Conservation (phyloP, 2,329 filamentous ascomycete species). For the Colletotrichum noveboracense region DNA sequence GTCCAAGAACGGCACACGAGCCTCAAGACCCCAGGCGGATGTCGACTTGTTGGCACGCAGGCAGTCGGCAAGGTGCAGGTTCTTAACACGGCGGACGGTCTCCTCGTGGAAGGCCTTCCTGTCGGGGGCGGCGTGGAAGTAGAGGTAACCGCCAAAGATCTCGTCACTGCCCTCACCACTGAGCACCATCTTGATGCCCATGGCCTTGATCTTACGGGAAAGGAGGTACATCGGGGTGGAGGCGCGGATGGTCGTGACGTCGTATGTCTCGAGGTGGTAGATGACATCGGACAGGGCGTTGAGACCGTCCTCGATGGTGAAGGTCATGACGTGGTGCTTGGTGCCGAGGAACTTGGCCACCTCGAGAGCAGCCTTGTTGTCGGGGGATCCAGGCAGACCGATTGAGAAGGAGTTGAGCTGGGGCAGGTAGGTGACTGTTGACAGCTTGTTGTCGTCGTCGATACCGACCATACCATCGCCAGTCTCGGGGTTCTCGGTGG, state of each 20-base stretch:
- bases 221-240: constrained; percentile 99
- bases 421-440: constrained; percentile 87
- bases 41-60: constrained; percentile 99
- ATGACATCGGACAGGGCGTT: constrained; percentile 98
- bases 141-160: constrained; percentile 97
- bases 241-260: constrained; percentile 97
- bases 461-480: constrained; percentile 87
- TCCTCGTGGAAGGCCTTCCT: constrained; percentile 95
- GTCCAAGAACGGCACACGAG: constrained; percentile 96
- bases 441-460: constrained; percentile 88
- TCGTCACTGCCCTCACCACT: constrained; percentile 97
- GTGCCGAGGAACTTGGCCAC: constrained; percentile 97
- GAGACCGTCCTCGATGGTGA: constrained; percentile 96
- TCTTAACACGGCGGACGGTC: constrained; percentile 92
- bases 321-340: constrained; percentile 97
- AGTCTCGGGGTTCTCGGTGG: constrained; percentile 59
- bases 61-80: constrained; percentile 95
- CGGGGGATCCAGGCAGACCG: constrained; percentile 88
- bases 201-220: constrained; percentile 98
- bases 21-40: constrained; percentile 96
- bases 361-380: constrained; percentile 89
- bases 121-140: constrained; percentile 94
- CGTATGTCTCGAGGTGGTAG: constrained; percentile 96
- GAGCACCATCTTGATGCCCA: constrained; percentile 99
- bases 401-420: constrained; percentile 99